A percentile compares a stretch with the other conserved stretches of the same genome.
Conservation (phyloP, 1,284 basidiomycete species). For the Tylopilus sp. region DNA sequence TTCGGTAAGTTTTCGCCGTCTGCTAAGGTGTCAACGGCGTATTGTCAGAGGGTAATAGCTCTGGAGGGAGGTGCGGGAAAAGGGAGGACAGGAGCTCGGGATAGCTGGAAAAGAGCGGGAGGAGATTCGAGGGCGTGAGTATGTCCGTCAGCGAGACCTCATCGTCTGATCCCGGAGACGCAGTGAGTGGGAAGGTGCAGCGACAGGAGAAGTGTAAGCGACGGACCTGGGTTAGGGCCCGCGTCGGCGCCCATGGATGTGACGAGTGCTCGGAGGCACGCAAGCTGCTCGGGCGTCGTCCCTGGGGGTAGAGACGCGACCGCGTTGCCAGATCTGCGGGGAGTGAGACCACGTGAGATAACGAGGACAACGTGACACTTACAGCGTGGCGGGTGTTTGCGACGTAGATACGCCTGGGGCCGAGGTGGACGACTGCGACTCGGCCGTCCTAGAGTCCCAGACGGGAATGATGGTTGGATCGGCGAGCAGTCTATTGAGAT, state of each 20-base stretch:
- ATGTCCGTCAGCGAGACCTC: conserved; percentile 68
- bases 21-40: conserved; percentile 24
- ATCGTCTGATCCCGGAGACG: conserved; percentile 37
- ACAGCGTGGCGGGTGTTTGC: conserved; percentile 21
- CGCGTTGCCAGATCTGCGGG: conserved; percentile 3
- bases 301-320: conserved; percentile 9
- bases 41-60: conserved; percentile 17
- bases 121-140: conserved; percentile 65
- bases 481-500: conserved; percentile 63
- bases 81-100: conserved; percentile 63
- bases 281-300: conserved; percentile 54
- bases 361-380: conserved; percentile 3
- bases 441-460: conserved; percentile 44
- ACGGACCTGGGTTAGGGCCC: conserved; percentile 13
- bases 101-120: conserved; percentile 62
- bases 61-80: conserved; percentile 68
- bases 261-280: conserved; percentile 45
- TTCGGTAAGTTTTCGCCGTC: conserved; percentile 46
- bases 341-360: background rate
- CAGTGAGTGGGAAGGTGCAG: background rate
- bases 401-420: conserved; percentile 36
- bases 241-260: conserved; percentile 35
- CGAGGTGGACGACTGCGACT: conserved; percentile 38
- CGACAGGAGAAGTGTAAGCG: conserved; percentile 18
- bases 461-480: conserved; percentile 58